Percentiles rank a stretch among this genome's conserved stretches.
Evolutionary conservation across 1,284 basidiomycete genomes (phyloP).

Genomic region (Leccinum subrobustum): DNA sequence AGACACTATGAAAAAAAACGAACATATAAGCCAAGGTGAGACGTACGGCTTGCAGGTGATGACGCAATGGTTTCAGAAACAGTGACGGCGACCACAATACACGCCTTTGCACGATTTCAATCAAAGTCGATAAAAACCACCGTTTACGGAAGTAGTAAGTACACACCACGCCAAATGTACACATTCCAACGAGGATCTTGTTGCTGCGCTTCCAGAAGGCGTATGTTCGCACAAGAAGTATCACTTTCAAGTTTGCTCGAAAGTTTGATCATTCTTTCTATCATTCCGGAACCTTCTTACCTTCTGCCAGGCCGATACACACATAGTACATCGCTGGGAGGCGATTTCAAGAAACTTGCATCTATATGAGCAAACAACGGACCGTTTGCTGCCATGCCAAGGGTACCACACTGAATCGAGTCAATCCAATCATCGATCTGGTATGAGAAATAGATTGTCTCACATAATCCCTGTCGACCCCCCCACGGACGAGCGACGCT

Average conservation of each 20-base stretch:
- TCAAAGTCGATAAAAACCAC: not conserved
- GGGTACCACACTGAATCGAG: slow-evolving; percentile 12
- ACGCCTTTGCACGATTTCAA: slow-evolving; percentile 8
- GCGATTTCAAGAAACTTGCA: not conserved
- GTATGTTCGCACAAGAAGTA: slow-evolving; percentile 26
- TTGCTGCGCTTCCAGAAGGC: slow-evolving; percentile 23
- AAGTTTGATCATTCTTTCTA: not conserved
- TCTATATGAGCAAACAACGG: not conserved
- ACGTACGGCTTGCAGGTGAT: slow-evolving; percentile 6
- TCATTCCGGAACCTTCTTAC: slow-evolving; percentile 1
- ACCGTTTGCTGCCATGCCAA: slow-evolving; percentile 17
- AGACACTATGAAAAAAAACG: not conserved
- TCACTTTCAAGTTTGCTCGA: slow-evolving; percentile 7
- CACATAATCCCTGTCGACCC: slow-evolving; percentile 12
- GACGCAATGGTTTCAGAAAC: slow-evolving; percentile 15
- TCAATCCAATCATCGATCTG: slow-evolving; percentile 1
- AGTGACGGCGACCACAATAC: slow-evolving; percentile 9
- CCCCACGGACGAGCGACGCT: slow-evolving; percentile 11
- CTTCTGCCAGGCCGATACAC: slow-evolving; percentile 19
- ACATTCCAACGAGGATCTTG: slow-evolving; percentile 21
- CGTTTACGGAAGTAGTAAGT: not conserved
- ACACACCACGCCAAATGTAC: slow-evolving; percentile 13
- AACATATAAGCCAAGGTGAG: not conserved
- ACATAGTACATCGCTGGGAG: slow-evolving; percentile 20
- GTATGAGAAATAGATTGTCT: not conserved